Evolutionary conservation across 2,329 filamentous ascomycete species (phyloP).

Genomic region (Fusarium drepaniforme): DNA sequence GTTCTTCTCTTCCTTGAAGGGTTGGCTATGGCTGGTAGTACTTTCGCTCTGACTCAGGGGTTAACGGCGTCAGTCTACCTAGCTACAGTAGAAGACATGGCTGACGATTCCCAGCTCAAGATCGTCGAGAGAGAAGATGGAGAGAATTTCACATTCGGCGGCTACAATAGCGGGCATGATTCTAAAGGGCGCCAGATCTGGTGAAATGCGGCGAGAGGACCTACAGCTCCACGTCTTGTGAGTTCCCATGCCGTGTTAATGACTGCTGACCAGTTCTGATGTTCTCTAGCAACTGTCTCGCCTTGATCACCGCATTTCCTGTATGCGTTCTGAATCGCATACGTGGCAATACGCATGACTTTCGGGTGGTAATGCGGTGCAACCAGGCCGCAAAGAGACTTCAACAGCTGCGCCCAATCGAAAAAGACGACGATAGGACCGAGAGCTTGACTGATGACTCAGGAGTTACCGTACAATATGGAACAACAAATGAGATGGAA

Average conservation of each 20-base stretch:
- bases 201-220: neutral
- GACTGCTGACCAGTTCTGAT: conserved; percentile 8
- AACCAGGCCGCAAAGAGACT: conserved; percentile 29
- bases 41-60: conserved; percentile 40
- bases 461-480: neutral
- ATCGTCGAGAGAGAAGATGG: conserved; percentile 39
- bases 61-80: conserved; percentile 27
- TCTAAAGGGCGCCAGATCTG: conserved; percentile 32
- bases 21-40: conserved; percentile 9
- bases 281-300: conserved; percentile 41
- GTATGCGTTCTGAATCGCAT: conserved; percentile 43
- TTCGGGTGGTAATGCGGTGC: conserved; percentile 40
- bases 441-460: neutral
- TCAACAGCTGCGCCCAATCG: conserved; percentile 20
- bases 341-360: conserved; percentile 41
- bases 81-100: neutral
- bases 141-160: conserved; percentile 29
- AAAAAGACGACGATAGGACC: neutral
- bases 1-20: conserved; percentile 22
- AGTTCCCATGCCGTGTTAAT: neutral
- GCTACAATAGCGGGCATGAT: conserved; percentile 37
- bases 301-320: conserved; percentile 42
- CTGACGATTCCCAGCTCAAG: conserved; percentile 28
- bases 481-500: conserved; percentile 16
- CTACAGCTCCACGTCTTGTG: conserved; percentile 43